Evolutionary conservation across 2,329 filamentous ascomycete species (phyloP).

Genomic region (Didymella segeticola): DNA sequence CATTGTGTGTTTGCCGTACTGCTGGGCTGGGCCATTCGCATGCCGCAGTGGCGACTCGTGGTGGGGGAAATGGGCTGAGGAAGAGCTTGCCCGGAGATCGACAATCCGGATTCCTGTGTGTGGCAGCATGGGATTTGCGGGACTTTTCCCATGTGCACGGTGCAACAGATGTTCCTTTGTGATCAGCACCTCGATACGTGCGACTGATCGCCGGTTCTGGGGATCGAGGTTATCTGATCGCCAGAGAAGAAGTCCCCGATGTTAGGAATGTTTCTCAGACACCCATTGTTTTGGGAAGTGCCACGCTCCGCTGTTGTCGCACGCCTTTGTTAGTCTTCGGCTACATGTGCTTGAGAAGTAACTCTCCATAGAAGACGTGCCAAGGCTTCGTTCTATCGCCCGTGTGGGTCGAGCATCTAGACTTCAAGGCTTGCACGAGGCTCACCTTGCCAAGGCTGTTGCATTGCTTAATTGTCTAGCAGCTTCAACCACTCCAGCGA

Average conservation of each 20-base stretch:
- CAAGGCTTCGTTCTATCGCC: not conserved
- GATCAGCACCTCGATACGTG: not conserved
- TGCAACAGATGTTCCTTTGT: not conserved
- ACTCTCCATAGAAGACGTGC: too few relatives aligned
- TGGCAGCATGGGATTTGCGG: conserved; percentile 6
- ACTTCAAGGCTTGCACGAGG: not conserved
- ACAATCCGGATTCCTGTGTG: not conserved
- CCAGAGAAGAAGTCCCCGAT: not conserved
- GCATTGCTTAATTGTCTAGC: not conserved
- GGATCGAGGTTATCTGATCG: conserved; percentile 2
- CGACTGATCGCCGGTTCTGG: not conserved
- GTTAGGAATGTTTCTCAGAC: not conserved
- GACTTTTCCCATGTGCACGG: conserved; percentile 4
- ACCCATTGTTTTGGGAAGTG: not conserved
- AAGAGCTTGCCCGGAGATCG: not conserved
- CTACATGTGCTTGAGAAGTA: too few relatives aligned
- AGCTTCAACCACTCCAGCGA: not conserved
- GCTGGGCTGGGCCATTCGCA: not conserved
- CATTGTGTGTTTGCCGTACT: not conserved
- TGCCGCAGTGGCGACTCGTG: not conserved
- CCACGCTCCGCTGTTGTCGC: not conserved
- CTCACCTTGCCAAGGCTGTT: not conserved
- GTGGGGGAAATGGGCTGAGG: not conserved
- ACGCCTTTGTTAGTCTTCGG: not conserved
- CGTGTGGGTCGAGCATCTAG: not conserved